Base-by-base conservation (phyloP, 2,329 filamentous ascomycete species). In the Cercospora beticola region DNA sequence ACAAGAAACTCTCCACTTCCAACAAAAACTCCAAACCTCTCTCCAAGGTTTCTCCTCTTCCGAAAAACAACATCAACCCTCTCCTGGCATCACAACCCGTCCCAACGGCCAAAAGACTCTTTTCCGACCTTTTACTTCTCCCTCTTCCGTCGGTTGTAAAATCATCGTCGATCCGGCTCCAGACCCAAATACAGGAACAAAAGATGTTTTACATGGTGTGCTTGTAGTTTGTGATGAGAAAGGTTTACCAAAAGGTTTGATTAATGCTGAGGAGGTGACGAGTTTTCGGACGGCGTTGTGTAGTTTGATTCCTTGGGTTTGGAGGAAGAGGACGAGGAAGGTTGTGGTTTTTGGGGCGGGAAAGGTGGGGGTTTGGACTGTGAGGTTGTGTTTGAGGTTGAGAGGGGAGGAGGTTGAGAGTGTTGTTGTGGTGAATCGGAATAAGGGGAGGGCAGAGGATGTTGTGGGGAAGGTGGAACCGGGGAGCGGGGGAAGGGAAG, bases 251-350 rank as follows among this genome's bases (percentile, higher is more conserved):
- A 23, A 31, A 6, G 70, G 68, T 9, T 26, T 73, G 18, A 59
- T 95, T 43, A 90, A 92, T 74, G 91, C 92, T 16, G 86, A 87
- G 68, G 89, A 91, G 57, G 81, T 94, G 33, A 95, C 92, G 0
- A 92, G 90, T 3, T 95, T 94, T 79, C 88, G 92, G 69, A 95
- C 92, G 0, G 90, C 92, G 0, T 83, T 94, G 10, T 88, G 88
- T 1, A 90, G 90, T 4, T 87, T 90, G 64, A 88, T 89, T 28
- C 84, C 93, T 8, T 76, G 71, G 30, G 61, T 62, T 14, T 49
- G 65, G 54, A 66, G 76, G 1, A 68, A 66, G 10, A 21, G 31
- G 4, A 71, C 70, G 31, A 76, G 75, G n/a, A 77, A 78, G 1
- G 72, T 85, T 1, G 73, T 85, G 9, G 79, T 86, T 0, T 83